Evolutionary conservation across 2,329 filamentous ascomycete genomes (phyloP).

Genomic region (Onygenales sp.): DNA sequence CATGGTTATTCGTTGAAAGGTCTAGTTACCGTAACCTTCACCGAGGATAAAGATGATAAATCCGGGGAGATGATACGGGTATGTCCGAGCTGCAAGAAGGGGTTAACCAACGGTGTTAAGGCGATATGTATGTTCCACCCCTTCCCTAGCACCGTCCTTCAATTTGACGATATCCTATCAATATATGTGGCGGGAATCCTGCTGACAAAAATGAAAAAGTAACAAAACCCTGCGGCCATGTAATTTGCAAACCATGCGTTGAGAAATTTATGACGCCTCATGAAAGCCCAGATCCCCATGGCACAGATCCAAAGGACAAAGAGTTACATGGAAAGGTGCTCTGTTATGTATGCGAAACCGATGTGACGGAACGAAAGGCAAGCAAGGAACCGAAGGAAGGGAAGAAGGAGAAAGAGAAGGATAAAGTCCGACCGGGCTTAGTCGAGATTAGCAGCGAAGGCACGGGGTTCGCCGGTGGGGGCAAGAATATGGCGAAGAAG

Average conservation of each 20-base stretch:
- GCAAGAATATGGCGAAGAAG: constrained; percentile 71
- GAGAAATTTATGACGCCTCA: constrained; percentile 66
- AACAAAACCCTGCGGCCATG: constrained; percentile 82
- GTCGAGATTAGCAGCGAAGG: constrained; percentile 77
- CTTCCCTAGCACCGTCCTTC: background rate
- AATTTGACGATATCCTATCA: background rate
- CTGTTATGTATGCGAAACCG: constrained; percentile 82
- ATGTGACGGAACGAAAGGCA: constrained; percentile 47
- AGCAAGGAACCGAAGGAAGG: constrained; percentile 24
- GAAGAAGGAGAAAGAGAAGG: constrained; percentile 41
- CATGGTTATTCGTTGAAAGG: constrained; percentile 72
- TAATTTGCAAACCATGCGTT: constrained; percentile 77
- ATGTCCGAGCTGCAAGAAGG: constrained; percentile 81
- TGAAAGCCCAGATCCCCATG: constrained; percentile 51
- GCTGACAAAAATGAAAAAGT: constrained; percentile 32
- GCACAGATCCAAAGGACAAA: constrained; percentile 41
- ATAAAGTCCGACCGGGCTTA: constrained; percentile 58
- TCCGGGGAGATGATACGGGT: constrained; percentile 42
- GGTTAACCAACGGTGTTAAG: constrained; percentile 69
- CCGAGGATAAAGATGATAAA: constrained; percentile 53
- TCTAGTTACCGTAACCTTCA: constrained; percentile 68
- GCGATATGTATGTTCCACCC: constrained; percentile 48
- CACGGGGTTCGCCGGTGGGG: constrained; percentile 86
- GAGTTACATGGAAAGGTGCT: constrained; percentile 40
- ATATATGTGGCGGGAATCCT: background rate